A percentile compares a stretch with the other conserved stretches of the same genome.
Conservation (phyloP, 2,329 filamentous ascomycete genomes). For the Penicillium concentricum region DNA sequence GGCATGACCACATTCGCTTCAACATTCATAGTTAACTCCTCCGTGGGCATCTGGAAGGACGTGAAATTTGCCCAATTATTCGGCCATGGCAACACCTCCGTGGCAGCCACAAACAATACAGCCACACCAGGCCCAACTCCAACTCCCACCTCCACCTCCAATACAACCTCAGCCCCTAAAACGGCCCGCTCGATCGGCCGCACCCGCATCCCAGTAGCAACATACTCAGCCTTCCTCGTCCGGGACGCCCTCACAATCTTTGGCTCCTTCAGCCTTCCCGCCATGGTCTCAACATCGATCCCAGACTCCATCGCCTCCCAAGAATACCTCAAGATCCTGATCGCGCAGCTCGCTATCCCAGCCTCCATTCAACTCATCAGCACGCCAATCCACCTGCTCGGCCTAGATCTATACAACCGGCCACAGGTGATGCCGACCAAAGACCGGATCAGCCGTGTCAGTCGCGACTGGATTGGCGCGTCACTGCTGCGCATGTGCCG, state of each 20-base stretch:
- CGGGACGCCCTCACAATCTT: conserved; percentile 86
- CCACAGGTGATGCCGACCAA: conserved; percentile 45
- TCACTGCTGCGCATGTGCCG: conserved; percentile 72
- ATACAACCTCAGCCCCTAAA: conserved; percentile 15
- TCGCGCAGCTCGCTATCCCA: conserved; percentile 77
- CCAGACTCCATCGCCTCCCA: conserved; percentile 72
- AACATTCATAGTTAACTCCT: conserved; percentile 73
- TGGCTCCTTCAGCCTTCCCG: conserved; percentile 32
- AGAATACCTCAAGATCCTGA: conserved; percentile 81
- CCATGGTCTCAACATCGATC: conserved; percentile 49
- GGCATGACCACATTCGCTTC: conserved; percentile 75
- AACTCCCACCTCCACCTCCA: conserved; percentile 12
- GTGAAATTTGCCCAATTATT: conserved; percentile 79
- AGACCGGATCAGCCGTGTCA: conserved; percentile 62
- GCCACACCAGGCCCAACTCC: conserved; percentile 5
- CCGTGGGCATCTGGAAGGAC: conserved; percentile 78
- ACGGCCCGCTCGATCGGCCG: conserved; percentile 29
- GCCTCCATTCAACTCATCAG: conserved; percentile 74
- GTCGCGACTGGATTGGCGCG: conserved; percentile 72
- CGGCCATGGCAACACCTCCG: conserved; percentile 27
- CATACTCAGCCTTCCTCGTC: conserved; percentile 64
- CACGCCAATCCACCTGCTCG: conserved; percentile 79
- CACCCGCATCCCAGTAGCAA: conserved; percentile 48
- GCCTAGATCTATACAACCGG: conserved; percentile 81
- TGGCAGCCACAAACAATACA: conserved; percentile 4